Evolutionary conservation across 2,329 filamentous ascomycete genomes (phyloP).

Genomic region (Chaetomium sp.): DNA sequence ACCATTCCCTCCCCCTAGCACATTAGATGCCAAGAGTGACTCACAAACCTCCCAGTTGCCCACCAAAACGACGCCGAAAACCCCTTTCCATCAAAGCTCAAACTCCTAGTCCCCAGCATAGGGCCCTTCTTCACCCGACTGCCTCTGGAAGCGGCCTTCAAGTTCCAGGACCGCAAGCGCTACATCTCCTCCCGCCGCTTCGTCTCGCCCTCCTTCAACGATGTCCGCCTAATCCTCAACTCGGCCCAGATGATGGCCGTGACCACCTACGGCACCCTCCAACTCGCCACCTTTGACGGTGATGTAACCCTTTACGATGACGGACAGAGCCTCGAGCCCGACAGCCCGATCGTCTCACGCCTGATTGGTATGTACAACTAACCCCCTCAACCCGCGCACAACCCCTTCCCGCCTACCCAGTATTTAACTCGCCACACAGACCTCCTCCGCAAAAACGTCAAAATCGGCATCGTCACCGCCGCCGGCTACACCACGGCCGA

Average conservation of each 20-base stretch:
- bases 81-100: slow-evolving; percentile 80
- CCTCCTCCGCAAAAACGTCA: slow-evolving; percentile 75
- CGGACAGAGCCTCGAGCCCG: slow-evolving; percentile 73
- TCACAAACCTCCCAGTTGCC: slow-evolving; percentile 53
- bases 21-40: background rate
- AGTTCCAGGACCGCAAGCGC: slow-evolving; percentile 81
- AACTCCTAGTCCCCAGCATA: slow-evolving; percentile 85
- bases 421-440: slow-evolving; percentile 43
- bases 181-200: slow-evolving; percentile 90
- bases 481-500: slow-evolving; percentile 89
- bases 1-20: slow-evolving; percentile 28
- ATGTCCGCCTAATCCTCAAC: slow-evolving; percentile 89
- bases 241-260: slow-evolving; percentile 93
- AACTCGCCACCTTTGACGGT: slow-evolving; percentile 94
- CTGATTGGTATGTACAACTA: slow-evolving; percentile 47
- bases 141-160: slow-evolving; percentile 85
- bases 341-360: slow-evolving; percentile 74
- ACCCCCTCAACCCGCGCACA: too few relatives aligned
- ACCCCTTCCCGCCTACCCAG: slow-evolving; percentile 34
- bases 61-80: slow-evolving; percentile 65
- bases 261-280: slow-evolving; percentile 70
- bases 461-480: slow-evolving; percentile 93
- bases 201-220: slow-evolving; percentile 96
- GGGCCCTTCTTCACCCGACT: slow-evolving; percentile 93
- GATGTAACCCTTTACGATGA: slow-evolving; percentile 96